Base-by-base conservation (phyloP, 1,284 basidiomycete species). In the Fomes fomentarius region DNA sequence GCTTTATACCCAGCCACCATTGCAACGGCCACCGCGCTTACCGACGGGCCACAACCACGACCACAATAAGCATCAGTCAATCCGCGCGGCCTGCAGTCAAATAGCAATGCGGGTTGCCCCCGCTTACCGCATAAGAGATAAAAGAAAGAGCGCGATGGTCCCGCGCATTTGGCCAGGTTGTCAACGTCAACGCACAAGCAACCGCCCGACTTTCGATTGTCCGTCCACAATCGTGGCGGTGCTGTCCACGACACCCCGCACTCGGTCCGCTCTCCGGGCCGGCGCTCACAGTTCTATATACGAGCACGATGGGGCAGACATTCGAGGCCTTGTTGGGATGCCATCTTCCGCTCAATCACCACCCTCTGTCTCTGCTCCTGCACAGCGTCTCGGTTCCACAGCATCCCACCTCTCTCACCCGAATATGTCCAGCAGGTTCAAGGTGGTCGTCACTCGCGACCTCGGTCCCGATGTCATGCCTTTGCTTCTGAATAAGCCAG, bases 381-480 rank as follows among this genome's bases (percentile, higher is more conserved):
- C 25, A n/a, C 24, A 49, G 28, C 54, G 60, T 9, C 54, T 58
- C 0, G 24, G 19, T 11, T 50, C 52, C 22, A 46, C 58, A 19
- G 15, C 35, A 25, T 56, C 54, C 1, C 60, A 61, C 25, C 47
- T 58, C 17, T n/a, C 11, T 14, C n/a, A 15, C 2, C 14, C 21
- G 15, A 34, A 48, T 19, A 60, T 54, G 49, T 38, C 48, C n/a
- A 41, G 33, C 5, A 56, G 61, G 11, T 61, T 54, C 24, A 91
- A 89, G 68, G 76, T 92, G 55, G 80, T 93, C 19, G 77, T 93
- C 24, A 82, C 81, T 38, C 81, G 87, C 50, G 70, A 87, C 62
- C 76, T 94, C 40, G 91, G 91, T 1, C 76, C 82, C 14, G 82
- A 90, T 61, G 83, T 84, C 12, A 90, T 93, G 87, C 75, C 79